Conservation (phyloP, 495 filamentous ascomycete genomes). For the Staphylotrichum longicolle region DNA sequence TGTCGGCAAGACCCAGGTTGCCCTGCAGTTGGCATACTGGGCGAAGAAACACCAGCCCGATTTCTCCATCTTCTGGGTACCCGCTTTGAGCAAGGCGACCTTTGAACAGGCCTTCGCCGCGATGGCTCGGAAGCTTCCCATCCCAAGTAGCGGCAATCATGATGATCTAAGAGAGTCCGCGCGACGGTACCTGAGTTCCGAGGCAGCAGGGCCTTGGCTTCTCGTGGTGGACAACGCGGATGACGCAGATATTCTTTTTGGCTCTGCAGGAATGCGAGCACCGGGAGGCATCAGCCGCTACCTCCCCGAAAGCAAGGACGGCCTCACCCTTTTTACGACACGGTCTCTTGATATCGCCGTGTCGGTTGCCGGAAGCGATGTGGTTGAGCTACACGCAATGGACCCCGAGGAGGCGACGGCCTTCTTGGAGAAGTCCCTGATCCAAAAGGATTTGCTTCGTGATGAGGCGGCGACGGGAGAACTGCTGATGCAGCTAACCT, state of each 20-base stretch:
- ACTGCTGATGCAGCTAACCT: slow-evolving; percentile 35
- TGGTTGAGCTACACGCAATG: slow-evolving; percentile 36
- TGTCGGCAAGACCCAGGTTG: slow-evolving; percentile 1
- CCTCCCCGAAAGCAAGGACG: slow-evolving; percentile 34
- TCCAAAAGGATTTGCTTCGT: slow-evolving; percentile 16
- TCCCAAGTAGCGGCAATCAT: neutral
- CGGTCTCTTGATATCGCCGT: slow-evolving; percentile 32
- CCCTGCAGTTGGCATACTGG: neutral
- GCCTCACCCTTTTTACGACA: slow-evolving; percentile 39
- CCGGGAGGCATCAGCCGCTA: slow-evolving; percentile 28
- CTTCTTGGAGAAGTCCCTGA: slow-evolving; percentile 23
- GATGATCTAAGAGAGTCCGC: slow-evolving; percentile 19
- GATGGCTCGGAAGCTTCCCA: slow-evolving; percentile 36
- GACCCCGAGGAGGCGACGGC: slow-evolving; percentile 22
- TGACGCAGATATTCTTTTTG: slow-evolving; percentile 7
- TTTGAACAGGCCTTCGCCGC: slow-evolving; percentile 23
- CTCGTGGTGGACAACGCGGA: slow-evolving; percentile 7
- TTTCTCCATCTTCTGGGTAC: neutral
- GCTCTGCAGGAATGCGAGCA: neutral
- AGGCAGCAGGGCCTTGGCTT: slow-evolving; percentile 4
- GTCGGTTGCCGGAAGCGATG: slow-evolving; percentile 23
- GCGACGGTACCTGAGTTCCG: slow-evolving; percentile 4
- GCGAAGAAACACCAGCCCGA: neutral
- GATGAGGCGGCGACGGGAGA: slow-evolving; percentile 15
- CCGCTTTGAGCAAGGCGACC: neutral